A percentile compares a stretch with the other conserved stretches of the same genome.
phyloP scores from a whole-genome alignment of 768 basidiomycete species.

The Auriscalpium vulgare region DNA sequence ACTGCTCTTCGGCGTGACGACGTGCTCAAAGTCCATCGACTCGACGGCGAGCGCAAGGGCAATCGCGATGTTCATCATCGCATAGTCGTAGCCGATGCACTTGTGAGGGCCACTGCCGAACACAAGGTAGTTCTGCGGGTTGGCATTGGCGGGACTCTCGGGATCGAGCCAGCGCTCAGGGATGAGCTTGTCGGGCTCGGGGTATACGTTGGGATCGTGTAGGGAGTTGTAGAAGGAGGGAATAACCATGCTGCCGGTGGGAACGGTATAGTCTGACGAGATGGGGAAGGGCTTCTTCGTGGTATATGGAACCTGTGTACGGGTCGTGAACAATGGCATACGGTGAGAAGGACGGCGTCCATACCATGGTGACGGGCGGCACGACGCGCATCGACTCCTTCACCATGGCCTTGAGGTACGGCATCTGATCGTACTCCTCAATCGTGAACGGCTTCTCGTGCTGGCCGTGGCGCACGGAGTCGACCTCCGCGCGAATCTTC shows the following conservation, averaged over 20 bases:
- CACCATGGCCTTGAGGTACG: conserved; percentile 85
- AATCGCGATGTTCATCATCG: conserved; percentile 82
- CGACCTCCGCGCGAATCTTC: conserved; percentile 89
- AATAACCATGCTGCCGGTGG: conserved; percentile 88
- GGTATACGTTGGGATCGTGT: conserved; percentile 84
- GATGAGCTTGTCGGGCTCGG: conserved; percentile 70
- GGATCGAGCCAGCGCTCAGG: conserved; percentile 95
- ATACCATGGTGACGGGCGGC: conserved; percentile 94
- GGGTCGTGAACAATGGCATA: not conserved
- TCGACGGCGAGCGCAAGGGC: conserved; percentile 77
- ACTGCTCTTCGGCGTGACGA: conserved; percentile 67
- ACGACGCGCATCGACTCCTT: conserved; percentile 89
- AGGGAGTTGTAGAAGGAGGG: conserved; percentile 89
- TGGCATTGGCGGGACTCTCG: conserved; percentile 64
- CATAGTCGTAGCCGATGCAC: conserved; percentile 91
- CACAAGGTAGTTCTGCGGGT: conserved; percentile 93
- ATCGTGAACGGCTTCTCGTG: conserved; percentile 70
- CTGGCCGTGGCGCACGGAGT: conserved; percentile 72
- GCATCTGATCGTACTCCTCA: conserved; percentile 88
- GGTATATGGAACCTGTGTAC: conserved; percentile 80
- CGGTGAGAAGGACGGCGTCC: conserved; percentile 7
- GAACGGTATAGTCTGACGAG: conserved; percentile 84
- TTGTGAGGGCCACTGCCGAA: conserved; percentile 92
- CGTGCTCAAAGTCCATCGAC: conserved; percentile 82
- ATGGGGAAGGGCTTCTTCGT: conserved; percentile 89